A percentile compares a stretch with the other conserved stretches of the same genome.
Conservation (phyloP, 1,139 yeast species). For the Hansenula lynferdii region DNA sequence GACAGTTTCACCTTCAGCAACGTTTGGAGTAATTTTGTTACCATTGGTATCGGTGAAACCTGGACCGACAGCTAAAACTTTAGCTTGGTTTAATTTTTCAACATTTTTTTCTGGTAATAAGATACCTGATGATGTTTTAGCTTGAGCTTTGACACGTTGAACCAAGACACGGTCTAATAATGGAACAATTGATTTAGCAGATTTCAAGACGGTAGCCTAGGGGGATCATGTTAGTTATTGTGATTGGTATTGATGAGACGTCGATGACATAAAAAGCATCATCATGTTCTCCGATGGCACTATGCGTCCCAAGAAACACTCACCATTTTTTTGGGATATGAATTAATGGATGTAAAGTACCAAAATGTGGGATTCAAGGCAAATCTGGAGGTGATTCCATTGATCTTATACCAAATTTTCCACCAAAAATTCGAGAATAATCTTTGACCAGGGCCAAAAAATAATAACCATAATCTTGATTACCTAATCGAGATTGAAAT, state of each 20-base stretch:
- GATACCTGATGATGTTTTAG: conserved; percentile 92
- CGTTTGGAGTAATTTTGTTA: conserved; percentile 63
- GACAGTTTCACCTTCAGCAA: conserved; percentile 86
- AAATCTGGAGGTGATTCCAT: conserved; percentile 1
- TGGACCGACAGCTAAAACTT: conserved; percentile 80
- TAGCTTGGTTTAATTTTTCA: conserved; percentile 83
- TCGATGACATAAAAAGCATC: too few species aligned
- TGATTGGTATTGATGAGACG: too few species aligned
- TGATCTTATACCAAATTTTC: conserved; percentile 1
- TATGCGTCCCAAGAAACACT: not conserved
- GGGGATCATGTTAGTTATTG: conserved; percentile 2
- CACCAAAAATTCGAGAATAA: conserved; percentile 1
- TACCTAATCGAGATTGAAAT: too few species aligned
- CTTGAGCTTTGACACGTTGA: conserved; percentile 87
- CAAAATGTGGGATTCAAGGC: too few species aligned
- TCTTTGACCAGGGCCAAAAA: not conserved
- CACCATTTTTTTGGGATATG: not conserved
- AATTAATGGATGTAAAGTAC: not conserved
- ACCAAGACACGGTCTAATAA: conserved; percentile 93
- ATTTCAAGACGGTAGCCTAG: conserved; percentile 61
- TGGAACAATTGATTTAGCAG: conserved; percentile 86
- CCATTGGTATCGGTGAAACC: conserved; percentile 73
- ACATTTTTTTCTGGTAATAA: conserved; percentile 96
- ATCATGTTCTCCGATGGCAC: too few species aligned
- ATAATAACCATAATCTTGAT: too few species aligned